Evolutionary conservation across 805 yeast genomes (phyloP), one percentile per base, ranked within the genome.

Genomic region (Zygosaccharomyces lentus): DNA sequence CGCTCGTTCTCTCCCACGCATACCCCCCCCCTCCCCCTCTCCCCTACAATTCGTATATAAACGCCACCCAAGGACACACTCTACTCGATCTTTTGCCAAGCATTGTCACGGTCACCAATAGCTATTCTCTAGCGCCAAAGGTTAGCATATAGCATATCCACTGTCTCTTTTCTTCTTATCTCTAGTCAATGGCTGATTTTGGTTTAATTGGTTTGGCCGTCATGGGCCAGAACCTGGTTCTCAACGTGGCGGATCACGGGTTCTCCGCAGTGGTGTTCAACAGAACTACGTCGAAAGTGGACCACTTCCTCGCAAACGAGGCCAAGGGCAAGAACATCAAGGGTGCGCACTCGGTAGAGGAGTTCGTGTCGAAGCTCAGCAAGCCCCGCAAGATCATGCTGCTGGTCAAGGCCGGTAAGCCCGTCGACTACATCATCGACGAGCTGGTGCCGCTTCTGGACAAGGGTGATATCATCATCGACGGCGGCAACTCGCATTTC

Each of bases 151-250:
- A 25, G 26, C 13, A 25, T 3, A 19, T 19, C 21, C 21, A 4
- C 21, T 19, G 3, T 19, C 21, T 19, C 3, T 19, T 5, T 19
- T 19, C 21, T 19, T 19, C 21, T 4, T 19, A 19, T 19, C 21
- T 19, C 21, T 19, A 19, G 5, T 16, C 31, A 37, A 37, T 24
- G 29, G 51, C 91, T 78, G 99, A 91, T 83, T 82, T 91, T 72
- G 99, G 97, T 73, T 87, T 91, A 71, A 90, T 93, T 67, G 99
- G 99, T 70, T 81, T 91, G 80, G 99, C 99, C 84, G 99, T 91
- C 60, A 91, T 91, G 99, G 99, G 99, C 74, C 96, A 87, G 79
- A 91, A 91, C 81, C 77, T 91, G 80, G 88, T 91, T 70, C 80
- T 91, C 59, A 91, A 91, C 74, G 95, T 95, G 66, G 99, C 99